Evolutionary conservation across 768 basidiomycete species (phyloP).

Genomic region (Coprinopsis strossmayeri): DNA sequence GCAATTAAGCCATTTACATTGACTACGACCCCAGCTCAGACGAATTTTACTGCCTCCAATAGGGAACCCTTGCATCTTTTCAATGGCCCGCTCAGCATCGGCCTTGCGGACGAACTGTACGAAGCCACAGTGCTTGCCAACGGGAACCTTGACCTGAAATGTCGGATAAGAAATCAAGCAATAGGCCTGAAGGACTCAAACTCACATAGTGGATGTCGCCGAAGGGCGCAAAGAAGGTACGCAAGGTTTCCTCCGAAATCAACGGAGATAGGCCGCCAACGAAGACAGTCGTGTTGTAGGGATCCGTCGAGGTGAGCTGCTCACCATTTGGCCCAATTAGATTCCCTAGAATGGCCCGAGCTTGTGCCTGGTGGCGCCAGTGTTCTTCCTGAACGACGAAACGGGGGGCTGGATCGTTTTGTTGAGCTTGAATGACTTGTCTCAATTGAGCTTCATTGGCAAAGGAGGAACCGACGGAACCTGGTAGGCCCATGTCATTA

Average conservation of each 20-base stretch:
- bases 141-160: constrained; percentile 97
- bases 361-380: constrained; percentile 81
- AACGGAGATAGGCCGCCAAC: constrained; percentile 86
- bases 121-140: constrained; percentile 93
- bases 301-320: constrained; percentile 82
- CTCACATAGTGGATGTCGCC: constrained; percentile 92
- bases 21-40: constrained; percentile 89
- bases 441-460: constrained; percentile 34
- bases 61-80: constrained; percentile 96
- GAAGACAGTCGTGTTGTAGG: constrained; percentile 95
- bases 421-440: constrained; percentile 24
- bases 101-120: constrained; percentile 91
- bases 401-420: constrained; percentile 34
- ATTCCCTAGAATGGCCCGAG: constrained; percentile 75
- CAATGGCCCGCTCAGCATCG: constrained; percentile 89
- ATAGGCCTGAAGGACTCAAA: too few relatives aligned
- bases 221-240: constrained; percentile 89
- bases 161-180: too few relatives aligned
- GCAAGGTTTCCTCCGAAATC: constrained; percentile 85
- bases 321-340: constrained; percentile 84
- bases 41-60: constrained; percentile 89
- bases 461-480: constrained; percentile 25
- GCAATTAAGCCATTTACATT: constrained; percentile 49
- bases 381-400: constrained; percentile 68
- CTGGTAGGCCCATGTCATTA: constrained; percentile 19